A percentile compares a stretch with the other conserved stretches of the same genome.
Conservation (phyloP, 108 stramenopile species). For the Stephanodiscus minutulus region DNA sequence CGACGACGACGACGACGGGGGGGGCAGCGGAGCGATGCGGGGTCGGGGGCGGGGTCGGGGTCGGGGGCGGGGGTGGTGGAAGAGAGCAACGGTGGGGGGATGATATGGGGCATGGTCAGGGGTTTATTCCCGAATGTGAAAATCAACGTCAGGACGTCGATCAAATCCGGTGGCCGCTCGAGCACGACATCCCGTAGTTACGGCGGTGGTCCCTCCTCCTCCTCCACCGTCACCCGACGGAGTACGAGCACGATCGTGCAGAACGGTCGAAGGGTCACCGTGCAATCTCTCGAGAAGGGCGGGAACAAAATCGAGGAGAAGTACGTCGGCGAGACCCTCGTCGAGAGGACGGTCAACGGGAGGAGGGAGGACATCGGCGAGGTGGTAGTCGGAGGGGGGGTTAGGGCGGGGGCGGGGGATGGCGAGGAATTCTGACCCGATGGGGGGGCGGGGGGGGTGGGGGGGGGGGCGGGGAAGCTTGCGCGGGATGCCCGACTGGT, state of each 20-base stretch:
- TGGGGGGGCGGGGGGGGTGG: too few relatives aligned
- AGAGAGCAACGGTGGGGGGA: slow-evolving; percentile 49
- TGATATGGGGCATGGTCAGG: slow-evolving; percentile 45
- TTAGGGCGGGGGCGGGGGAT: background rate
- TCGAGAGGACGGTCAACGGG: slow-evolving; percentile 63
- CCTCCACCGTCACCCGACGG: slow-evolving; percentile 36
- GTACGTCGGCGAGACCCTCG: slow-evolving; percentile 38
- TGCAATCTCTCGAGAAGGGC: slow-evolving; percentile 58
- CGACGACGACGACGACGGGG: background rate
- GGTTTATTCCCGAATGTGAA: slow-evolving; percentile 36
- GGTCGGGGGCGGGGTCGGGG: background rate
- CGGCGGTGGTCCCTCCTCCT: background rate
- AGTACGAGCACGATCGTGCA: slow-evolving; percentile 44
- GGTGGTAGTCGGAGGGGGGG: slow-evolving; percentile 13
- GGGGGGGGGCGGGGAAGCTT: too few relatives aligned
- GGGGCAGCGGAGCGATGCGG: too few relatives aligned
- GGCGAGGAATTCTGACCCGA: slow-evolving; percentile 1
- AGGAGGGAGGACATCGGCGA: slow-evolving; percentile 24
- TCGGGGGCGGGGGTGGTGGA: slow-evolving; percentile 36
- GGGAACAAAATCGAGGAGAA: slow-evolving; percentile 66
- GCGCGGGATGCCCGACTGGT: too few relatives aligned
- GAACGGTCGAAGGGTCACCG: slow-evolving; percentile 52
- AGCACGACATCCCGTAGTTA: slow-evolving; percentile 23
- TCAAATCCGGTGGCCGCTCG: slow-evolving; percentile 13
- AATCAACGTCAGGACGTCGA: slow-evolving; percentile 26